Evolutionary conservation across 2,329 filamentous ascomycete genomes (phyloP), one percentile per base, ranked within the genome.

Genomic region (Stachybotrys elegans): DNA sequence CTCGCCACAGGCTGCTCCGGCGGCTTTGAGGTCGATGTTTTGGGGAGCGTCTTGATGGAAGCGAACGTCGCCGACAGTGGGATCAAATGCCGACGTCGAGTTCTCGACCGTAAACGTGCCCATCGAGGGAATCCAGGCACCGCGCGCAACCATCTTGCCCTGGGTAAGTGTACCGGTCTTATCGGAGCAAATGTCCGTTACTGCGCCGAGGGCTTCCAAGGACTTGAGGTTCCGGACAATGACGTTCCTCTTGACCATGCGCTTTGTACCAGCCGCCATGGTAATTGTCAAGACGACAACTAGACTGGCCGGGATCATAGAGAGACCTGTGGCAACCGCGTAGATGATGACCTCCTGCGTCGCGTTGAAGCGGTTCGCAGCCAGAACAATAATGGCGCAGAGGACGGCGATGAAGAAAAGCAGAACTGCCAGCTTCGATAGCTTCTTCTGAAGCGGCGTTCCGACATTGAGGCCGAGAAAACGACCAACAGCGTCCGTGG

Each of bases 381-480:
- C 68, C 45, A 72, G 61, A 16, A 72, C 69, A 41, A 73, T 71
- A 45, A 72, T 63, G 20, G 67, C 68, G 40, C 70, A 68, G 42
- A 72, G 46, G 27, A 72, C 55, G 36, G 69, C 84, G 25, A 83
- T 75, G 39, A 72, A 78, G 54, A 88, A 85, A 2, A 88, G 75
- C 2, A 83, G 62, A 21, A 86, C 74, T 6, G 84, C 84, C 45
- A 88, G 76, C 61, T 84, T 83, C 55, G 80, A 83, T 39, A 88
- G 67, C 59, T 83, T 86, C 52, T 76, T 77, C 60, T 86, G 83
- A 23, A 88, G 69, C 1, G 84, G 84, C 12, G 84, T 88, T 31
- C 84, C 84, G 23, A 79, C 65, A 31, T 62, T 66, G 47, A 71
- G 58, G 39, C 69, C 75, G 42, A 78, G 73, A 57, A 77, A 71